Conservation (phyloP, 2,329 filamentous ascomycete genomes). For the Trichoderma brevicompactum region DNA sequence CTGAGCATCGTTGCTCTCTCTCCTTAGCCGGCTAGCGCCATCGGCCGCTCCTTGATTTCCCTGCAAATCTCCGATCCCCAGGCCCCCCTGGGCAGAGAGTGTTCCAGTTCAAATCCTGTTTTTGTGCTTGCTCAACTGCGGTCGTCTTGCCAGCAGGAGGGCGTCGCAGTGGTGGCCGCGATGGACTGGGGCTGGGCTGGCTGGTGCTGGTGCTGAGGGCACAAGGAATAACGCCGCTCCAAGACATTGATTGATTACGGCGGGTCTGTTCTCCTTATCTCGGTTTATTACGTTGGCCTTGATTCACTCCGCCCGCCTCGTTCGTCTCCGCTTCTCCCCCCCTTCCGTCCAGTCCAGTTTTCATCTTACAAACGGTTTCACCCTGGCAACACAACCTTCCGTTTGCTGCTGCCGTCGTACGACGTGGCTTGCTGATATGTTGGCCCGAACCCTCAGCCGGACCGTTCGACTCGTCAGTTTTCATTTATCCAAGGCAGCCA, state of each 20-base stretch:
- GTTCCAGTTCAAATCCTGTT: slow-evolving; percentile 17
- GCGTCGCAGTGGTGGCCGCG: neutral
- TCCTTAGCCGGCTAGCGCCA: slow-evolving; percentile 29
- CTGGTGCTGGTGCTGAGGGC: neutral
- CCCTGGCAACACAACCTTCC: slow-evolving; percentile 10
- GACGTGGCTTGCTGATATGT: slow-evolving; percentile 1
- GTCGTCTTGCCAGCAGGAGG: neutral
- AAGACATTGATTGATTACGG: slow-evolving; percentile 26
- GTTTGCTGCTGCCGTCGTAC: neutral
- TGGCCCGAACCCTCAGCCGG: neutral
- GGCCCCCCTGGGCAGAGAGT: slow-evolving; percentile 11
- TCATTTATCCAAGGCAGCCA: slow-evolving; percentile 23
- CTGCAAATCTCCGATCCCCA: slow-evolving; percentile 33
- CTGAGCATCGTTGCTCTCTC: neutral
- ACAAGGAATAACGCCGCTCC: slow-evolving; percentile 9
- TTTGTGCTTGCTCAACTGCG: neutral
- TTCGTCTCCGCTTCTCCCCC: slow-evolving; percentile 2
- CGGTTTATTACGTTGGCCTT: slow-evolving; percentile 22
- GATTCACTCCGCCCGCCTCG: neutral
- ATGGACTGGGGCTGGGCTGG: neutral
- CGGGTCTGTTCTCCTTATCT: slow-evolving; percentile 6
- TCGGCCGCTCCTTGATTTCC: slow-evolving; percentile 32
- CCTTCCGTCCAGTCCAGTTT: slow-evolving; percentile 12
- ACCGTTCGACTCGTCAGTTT: slow-evolving; percentile 27
- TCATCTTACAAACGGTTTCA: slow-evolving; percentile 28